Evolutionary conservation across 2,329 filamentous ascomycete genomes (phyloP).

Genomic region (Zymoseptoria pseudotritici): DNA sequence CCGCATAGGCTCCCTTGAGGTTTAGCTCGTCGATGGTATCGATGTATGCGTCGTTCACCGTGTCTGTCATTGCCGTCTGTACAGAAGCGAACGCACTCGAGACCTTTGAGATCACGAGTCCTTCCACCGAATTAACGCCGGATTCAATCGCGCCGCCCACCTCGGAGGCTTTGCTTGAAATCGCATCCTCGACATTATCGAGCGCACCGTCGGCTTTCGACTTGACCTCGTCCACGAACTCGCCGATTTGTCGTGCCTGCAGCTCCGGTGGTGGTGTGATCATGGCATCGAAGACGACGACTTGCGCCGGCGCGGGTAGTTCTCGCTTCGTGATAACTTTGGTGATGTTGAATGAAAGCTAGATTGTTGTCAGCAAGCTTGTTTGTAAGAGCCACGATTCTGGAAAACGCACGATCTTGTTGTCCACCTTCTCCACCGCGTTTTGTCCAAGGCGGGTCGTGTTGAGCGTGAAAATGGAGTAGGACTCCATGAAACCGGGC

Average conservation of each 20-base stretch:
- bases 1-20: slow-evolving; percentile 53
- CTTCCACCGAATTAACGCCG: slow-evolving; percentile 11
- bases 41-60: too few species aligned
- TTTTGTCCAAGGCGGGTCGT: slow-evolving; percentile 47
- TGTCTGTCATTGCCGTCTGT: too few species aligned
- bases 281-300: slow-evolving; percentile 7
- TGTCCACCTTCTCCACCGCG: slow-evolving; percentile 24
- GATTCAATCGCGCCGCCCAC: slow-evolving; percentile 16
- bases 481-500: slow-evolving; percentile 48
- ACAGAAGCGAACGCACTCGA: too few species aligned
- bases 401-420: slow-evolving; percentile 7
- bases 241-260: slow-evolving; percentile 16
- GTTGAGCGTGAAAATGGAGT: slow-evolving; percentile 53
- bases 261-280: slow-evolving; percentile 14
- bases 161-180: slow-evolving; percentile 16
- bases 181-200: slow-evolving; percentile 17
- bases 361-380: too few species aligned
- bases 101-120: slow-evolving; percentile 13
- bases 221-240: slow-evolving; percentile 23
- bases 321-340: slow-evolving; percentile 15
- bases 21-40: slow-evolving; percentile 38
- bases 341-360: slow-evolving; percentile 9
- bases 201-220: slow-evolving; percentile 9
- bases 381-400: too few species aligned
- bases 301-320: slow-evolving; percentile 6